Percentiles rank a stretch among this genome's conserved stretches.
Evolutionary conservation across 495 filamentous ascomycete genomes (phyloP).

Genomic region (Tuber aestivum): DNA sequence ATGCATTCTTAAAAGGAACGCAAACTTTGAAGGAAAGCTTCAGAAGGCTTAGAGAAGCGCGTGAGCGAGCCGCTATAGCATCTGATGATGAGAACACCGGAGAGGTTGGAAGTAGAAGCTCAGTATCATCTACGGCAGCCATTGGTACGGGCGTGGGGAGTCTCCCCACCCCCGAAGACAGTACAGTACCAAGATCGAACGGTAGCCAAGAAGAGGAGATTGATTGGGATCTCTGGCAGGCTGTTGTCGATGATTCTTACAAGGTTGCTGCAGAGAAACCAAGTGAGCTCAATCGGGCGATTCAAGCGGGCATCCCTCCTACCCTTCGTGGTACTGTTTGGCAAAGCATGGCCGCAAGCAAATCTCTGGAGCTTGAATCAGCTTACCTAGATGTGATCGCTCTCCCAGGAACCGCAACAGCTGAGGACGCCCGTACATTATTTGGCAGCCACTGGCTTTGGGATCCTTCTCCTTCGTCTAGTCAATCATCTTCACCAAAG

Average conservation of each 20-base stretch:
- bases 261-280: constrained; percentile 78
- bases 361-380: constrained; percentile 80
- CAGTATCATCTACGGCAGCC: constrained; percentile 23
- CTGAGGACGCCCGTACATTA: constrained; percentile 60
- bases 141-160: background rate
- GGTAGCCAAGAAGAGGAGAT: constrained; percentile 46
- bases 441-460: constrained; percentile 79
- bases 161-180: background rate
- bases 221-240: constrained; percentile 97
- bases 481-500: constrained; percentile 54
- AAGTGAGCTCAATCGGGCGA: constrained; percentile 81
- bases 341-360: constrained; percentile 93
- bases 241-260: constrained; percentile 85
- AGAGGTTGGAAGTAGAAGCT: constrained; percentile 19
- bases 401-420: constrained; percentile 69
- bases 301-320: constrained; percentile 86
- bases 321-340: constrained; percentile 95
- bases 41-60: constrained; percentile 40
- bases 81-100: constrained; percentile 18
- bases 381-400: constrained; percentile 76
- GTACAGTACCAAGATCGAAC: background rate
- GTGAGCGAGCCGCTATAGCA: constrained; percentile 20
- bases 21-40: constrained; percentile 42
- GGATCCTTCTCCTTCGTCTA: constrained; percentile 63
- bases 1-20: constrained; percentile 33